Percentiles rank a stretch among this genome's conserved stretches.
Evolutionary conservation across 345 rosid genomes (phyloP).

Genomic region (Populus euphratica): DNA sequence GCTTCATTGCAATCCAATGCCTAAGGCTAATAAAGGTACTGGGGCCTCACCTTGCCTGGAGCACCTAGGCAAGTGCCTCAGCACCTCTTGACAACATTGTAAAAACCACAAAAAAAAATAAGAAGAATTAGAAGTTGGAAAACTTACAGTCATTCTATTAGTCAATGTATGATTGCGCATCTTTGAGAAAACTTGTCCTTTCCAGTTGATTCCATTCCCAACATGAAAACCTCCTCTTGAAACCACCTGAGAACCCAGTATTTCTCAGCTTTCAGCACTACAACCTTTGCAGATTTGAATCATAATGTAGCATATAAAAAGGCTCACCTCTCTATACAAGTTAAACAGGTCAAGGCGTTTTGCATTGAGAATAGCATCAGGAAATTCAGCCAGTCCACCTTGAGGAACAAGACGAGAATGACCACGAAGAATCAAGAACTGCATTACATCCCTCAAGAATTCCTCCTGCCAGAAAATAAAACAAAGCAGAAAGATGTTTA

Average conservation of each 20-base stretch:
- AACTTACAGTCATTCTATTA: slow-evolving; percentile 90
- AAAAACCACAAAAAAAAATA: neutral
- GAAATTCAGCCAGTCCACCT: slow-evolving; percentile 89
- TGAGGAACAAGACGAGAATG: slow-evolving; percentile 97
- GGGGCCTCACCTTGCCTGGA: too few species aligned
- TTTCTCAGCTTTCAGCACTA: neutral
- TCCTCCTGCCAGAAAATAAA: slow-evolving; percentile 64
- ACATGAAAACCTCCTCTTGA: slow-evolving; percentile 99
- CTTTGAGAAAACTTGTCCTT: slow-evolving; percentile 99
- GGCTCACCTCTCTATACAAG: slow-evolving; percentile 87
- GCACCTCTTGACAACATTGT: too few species aligned
- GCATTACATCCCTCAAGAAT: slow-evolving; percentile 94
- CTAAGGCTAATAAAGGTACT: too few species aligned
- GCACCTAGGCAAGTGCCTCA: too few species aligned
- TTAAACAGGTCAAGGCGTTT: slow-evolving; percentile 96
- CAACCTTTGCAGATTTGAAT: neutral
- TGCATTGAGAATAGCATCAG: slow-evolving; percentile 92
- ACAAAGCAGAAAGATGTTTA: neutral
- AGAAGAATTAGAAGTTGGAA: neutral
- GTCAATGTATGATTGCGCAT: slow-evolving; percentile 98
- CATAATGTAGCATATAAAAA: slow-evolving; percentile 5
- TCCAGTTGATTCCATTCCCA: slow-evolving; percentile 99
- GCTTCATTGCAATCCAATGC: too few species aligned
- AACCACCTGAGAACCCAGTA: slow-evolving; percentile 63
- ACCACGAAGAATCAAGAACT: slow-evolving; percentile 86